Base-by-base conservation (phyloP, 2,329 filamentous ascomycete genomes). In the Fusarium sp. region DNA sequence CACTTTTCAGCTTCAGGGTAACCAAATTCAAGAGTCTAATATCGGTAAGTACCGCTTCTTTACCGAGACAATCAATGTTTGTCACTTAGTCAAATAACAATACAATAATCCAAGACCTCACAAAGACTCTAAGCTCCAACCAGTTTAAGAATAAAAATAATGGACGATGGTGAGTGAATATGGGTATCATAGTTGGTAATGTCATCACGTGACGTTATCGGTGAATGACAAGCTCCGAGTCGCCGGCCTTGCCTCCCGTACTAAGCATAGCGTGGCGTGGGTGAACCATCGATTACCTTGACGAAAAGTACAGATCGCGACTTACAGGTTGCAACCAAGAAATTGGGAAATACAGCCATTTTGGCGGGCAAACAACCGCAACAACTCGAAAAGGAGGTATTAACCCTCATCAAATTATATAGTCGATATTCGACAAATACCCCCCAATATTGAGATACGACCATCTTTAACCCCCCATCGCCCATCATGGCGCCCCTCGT, bases 401-500 rank as follows among this genome's bases (percentile, higher is more conserved):
- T 40, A 18, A 25, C 45, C 45, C 25, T 40, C 34, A 49, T 45
- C 50, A 54, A 34, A 51, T 57, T 43, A 54, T 66, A 58, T 57
- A 56, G 48, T 42, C 28, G 7, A 55, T 16, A 43, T 14, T 28
- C 46, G 30, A 53, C 23, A 45, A 32, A 43, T 30, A 32, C 8
- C 40, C 18, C 34, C 48, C 42, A 45, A 57, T 53, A 55, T 51
- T 46, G 64, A 68, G 64, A 70, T 59, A 51, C 46, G 27, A 34
- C 37, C 56, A 46, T 72, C 59, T 70, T 55, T 14, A 43, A 45
- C 49, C 65, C 51, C 51, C 49, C 50, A 16, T 59, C 61, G 68
- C 68, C 70, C 70, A 73, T 50, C 47, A 92, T 92, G 90, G 86
- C 91, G 83, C 90, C 90, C 80, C 92, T 99, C 81, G 94, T 98